Base-by-base conservation (phyloP, 2,329 filamentous ascomycete genomes). In the Trichophyton simii region DNA sequence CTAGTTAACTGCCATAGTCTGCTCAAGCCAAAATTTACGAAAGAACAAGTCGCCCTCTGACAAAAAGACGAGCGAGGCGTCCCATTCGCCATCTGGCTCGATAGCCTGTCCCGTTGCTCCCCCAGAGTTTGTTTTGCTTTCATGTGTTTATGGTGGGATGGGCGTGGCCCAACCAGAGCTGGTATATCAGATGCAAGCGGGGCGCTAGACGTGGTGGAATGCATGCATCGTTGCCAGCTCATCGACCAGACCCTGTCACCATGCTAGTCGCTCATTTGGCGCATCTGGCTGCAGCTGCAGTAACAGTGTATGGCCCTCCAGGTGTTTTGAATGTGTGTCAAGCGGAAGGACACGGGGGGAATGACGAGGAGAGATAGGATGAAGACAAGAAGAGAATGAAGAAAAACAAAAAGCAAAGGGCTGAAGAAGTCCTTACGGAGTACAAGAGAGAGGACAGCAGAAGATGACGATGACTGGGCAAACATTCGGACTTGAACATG, bases 181-280 rank as follows among this genome's bases (percentile, higher is more conserved):
- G 22, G 36, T 18, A 42, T 25, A 58, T 41, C 34, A 58, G 9
- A 42, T 58, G 55, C 34, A 58, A 44, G 55, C 55, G 55, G 55
- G 55, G 55, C 55, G 55, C 55, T 42, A 44, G 55, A 41, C 34
- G 55, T 58, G 55, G 55, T 58, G 36, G 46, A 54, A 63, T 62
- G 64, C 64, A 65, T 67, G 67, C 67, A 68, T 46, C 22, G 20
- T 52, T 68, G 67, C 67, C 67, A 68, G 63, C 67, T 61, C 65
- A 66, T 66, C 65, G 63, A 11, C 61, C 28, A 62, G 59, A 59
- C 61, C 62, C 55, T 58, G 60, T 60, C 60, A 50, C 59, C 55
- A 58, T 65, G 62, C 64, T 50, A 36, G 50, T 41, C 62, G 59
- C 48, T 64, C 62, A 65, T 65, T 64, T 61, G 60, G 61, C 59